phyloP scores from a whole-genome alignment of 2,329 filamentous ascomycete genomes.

The Aspergillus sp. region DNA sequence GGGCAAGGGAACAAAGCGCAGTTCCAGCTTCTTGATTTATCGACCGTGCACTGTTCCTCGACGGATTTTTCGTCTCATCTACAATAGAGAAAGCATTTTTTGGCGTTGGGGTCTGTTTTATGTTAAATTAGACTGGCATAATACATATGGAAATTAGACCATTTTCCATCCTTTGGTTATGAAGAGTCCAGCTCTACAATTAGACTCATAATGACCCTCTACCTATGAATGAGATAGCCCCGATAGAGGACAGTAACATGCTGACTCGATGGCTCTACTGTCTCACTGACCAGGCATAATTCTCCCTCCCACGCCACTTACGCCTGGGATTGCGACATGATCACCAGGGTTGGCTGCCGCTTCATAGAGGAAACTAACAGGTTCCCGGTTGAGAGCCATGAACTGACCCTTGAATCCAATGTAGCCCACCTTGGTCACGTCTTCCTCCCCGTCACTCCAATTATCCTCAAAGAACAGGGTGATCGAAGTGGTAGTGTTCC shows the following conservation, averaged over 20 bases:
- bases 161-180: constrained; percentile 6
- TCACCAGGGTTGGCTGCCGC: constrained; percentile 87
- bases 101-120: constrained; percentile 18
- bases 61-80: background rate
- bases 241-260: background rate
- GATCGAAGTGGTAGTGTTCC: constrained; percentile 77
- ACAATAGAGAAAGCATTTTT: constrained; percentile 13
- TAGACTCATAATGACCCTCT: no score
- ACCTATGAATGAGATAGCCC: no score
- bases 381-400: constrained; percentile 78
- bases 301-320: constrained; percentile 33
- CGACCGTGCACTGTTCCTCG: background rate
- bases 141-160: constrained; percentile 4
- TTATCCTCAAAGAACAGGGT: constrained; percentile 91
- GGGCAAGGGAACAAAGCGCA: constrained; percentile 24
- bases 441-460: constrained; percentile 73
- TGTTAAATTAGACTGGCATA: background rate
- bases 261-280: no score
- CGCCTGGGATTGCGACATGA: constrained; percentile 54
- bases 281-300: constrained; percentile 39
- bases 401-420: constrained; percentile 92
- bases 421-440: constrained; percentile 74
- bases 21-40: constrained; percentile 9
- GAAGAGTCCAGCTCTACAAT: constrained; percentile 4
- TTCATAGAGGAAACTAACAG: constrained; percentile 85